Evolutionary conservation across 2,329 filamentous ascomycete genomes (phyloP).

Genomic region (Coniosporium tulheliwenetii): DNA sequence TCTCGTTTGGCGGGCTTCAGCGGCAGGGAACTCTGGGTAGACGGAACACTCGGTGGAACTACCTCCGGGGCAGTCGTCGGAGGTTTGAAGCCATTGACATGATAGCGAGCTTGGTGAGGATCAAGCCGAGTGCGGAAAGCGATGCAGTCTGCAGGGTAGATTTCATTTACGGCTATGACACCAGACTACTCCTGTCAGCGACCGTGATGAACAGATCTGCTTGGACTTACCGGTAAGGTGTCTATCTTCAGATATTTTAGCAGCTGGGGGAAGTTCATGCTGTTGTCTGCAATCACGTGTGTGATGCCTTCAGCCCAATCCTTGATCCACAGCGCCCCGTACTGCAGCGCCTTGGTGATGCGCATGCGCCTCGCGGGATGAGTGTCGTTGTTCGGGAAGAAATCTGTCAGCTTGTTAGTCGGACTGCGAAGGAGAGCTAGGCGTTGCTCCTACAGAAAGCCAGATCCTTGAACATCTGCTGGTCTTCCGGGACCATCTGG

Average conservation of each 20-base stretch:
- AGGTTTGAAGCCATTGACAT: conserved; percentile 34
- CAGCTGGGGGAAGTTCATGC: conserved; percentile 48
- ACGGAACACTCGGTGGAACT: conserved; percentile 3
- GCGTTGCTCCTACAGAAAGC: conserved; percentile 12
- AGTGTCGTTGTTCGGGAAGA: conserved; percentile 68
- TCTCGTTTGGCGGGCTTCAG: conserved; percentile 33
- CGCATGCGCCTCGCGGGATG: conserved; percentile 50
- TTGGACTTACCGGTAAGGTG: conserved; percentile 28
- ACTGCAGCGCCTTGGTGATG: conserved; percentile 59
- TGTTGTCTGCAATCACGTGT: conserved; percentile 66
- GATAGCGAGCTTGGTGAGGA: conserved; percentile 42
- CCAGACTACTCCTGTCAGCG: conserved; percentile 13
- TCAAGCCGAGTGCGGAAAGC: conserved; percentile 27
- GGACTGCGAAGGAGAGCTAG: not conserved
- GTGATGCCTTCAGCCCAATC: conserved; percentile 43
- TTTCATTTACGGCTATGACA: conserved; percentile 34
- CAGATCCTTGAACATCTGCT: conserved; percentile 17
- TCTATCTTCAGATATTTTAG: conserved; percentile 36
- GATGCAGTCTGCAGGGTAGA: conserved; percentile 28
- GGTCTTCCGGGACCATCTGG: conserved; percentile 14
- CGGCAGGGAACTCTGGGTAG: conserved; percentile 25
- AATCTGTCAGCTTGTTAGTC: conserved; percentile 29
- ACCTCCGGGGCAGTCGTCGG: not conserved
- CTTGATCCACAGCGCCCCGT: conserved; percentile 58
- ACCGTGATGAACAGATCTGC: not conserved